phyloP scores from a whole-genome alignment of 176 grass and related monocot species.

The Pontederia crassipes region DNA sequence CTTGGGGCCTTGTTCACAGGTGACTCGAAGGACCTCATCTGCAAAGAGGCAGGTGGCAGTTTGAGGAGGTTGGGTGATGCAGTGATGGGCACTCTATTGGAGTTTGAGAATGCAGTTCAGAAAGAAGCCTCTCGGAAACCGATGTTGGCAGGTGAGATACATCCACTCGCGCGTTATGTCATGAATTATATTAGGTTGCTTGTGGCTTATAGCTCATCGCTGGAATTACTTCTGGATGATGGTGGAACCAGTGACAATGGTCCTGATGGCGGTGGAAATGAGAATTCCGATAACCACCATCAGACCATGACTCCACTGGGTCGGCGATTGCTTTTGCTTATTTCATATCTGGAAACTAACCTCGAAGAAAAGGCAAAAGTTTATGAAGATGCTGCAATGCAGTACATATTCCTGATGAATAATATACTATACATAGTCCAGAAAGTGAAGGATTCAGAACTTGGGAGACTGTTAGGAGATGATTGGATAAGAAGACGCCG shows the following conservation, averaged over 20 bases:
- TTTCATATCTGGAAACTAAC: not conserved
- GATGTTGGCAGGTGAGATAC: conserved; percentile 9
- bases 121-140: conserved; percentile 20
- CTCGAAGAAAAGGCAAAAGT: conserved; percentile 1
- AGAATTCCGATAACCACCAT: not conserved
- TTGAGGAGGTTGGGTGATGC: too few species aligned
- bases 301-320: not conserved
- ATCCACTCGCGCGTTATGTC: conserved; percentile 10
- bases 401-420: conserved; percentile 25
- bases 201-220: conserved; percentile 15
- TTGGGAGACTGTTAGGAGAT: conserved; percentile 11
- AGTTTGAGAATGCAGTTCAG: conserved; percentile 19
- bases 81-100: not conserved
- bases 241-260: not conserved
- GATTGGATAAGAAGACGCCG: conserved; percentile 13
- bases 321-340: not conserved
- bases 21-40: too few species aligned
- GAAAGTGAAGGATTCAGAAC: conserved; percentile 12
- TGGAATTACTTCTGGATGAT: conserved; percentile 13
- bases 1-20: too few species aligned
- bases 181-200: conserved; percentile 29
- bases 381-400: conserved; percentile 15
- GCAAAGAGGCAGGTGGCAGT: too few species aligned
- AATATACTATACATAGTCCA: conserved; percentile 23
- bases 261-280: too few species aligned